Conservation (phyloP, 1,284 basidiomycete genomes). For the Marasmius fiardii region DNA sequence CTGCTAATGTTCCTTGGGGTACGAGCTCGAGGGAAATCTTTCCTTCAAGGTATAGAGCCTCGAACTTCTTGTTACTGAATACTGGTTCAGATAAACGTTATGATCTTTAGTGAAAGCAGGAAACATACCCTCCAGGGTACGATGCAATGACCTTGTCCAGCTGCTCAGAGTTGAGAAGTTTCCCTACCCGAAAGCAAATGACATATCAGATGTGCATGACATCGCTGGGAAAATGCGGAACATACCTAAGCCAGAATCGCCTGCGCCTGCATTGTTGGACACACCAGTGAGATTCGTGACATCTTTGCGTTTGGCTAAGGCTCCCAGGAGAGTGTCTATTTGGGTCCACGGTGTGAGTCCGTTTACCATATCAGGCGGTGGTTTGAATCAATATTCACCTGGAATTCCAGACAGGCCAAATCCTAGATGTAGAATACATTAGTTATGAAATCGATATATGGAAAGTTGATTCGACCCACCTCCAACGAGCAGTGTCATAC, state of each 20-base stretch:
- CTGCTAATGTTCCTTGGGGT: conserved; percentile 90
- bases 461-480: conserved; percentile 43
- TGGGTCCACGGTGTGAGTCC: conserved; percentile 5
- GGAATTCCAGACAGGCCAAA: conserved; percentile 79
- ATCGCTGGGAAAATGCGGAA: neutral
- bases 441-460: neutral
- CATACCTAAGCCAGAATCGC: conserved; percentile 77
- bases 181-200: conserved; percentile 44
- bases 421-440: conserved; percentile 39
- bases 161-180: conserved; percentile 74
- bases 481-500: conserved; percentile 76
- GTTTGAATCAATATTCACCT: conserved; percentile 34
- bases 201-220: neutral
- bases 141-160: conserved; percentile 85
- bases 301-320: conserved; percentile 71
- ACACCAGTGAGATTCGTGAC: conserved; percentile 77
- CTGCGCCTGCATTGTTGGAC: conserved; percentile 88
- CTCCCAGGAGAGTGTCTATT: conserved; percentile 81
- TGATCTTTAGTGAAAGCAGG: neutral
- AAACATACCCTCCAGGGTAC: conserved; percentile 79
- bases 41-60: conserved; percentile 76
- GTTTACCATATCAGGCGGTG: neutral
- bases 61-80: conserved; percentile 73
- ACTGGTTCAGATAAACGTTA: conserved; percentile 5
- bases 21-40: conserved; percentile 84